Evolutionary conservation across 2,329 filamentous ascomycete species (phyloP).

Genomic region (Ramichloridium luteum): DNA sequence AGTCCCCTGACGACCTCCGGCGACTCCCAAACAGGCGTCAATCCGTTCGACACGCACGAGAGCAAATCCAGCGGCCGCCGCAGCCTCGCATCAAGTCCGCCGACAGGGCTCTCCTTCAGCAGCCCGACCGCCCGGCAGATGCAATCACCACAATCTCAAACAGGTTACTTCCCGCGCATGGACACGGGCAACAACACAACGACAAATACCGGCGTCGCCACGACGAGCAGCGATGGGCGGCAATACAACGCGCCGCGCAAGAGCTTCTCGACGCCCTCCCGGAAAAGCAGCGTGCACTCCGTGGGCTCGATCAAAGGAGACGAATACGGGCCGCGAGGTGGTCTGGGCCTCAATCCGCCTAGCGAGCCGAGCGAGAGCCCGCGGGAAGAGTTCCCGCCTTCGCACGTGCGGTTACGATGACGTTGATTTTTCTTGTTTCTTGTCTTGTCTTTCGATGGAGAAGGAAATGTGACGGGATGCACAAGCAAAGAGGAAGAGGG

Average conservation of each 20-base stretch:
- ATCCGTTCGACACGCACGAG: conserved; percentile 6
- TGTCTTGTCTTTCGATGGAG: no score
- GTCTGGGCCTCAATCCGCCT: conserved; percentile 10
- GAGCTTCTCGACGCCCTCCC: conserved; percentile 9
- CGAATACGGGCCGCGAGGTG: conserved; percentile 9
- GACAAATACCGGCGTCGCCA: conserved; percentile 4
- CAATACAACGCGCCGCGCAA: conserved; percentile 7
- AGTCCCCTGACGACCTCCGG: conserved; percentile 7
- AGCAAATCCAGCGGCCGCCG: conserved; percentile 9
- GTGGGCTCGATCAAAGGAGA: no score
- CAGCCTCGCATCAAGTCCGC: conserved; percentile 4
- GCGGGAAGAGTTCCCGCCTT: no score
- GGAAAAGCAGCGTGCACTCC: conserved; percentile 6
- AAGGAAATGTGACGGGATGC: no score
- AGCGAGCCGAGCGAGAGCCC: conserved; percentile 12
- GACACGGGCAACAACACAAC: background rate
- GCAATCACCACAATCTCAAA: background rate
- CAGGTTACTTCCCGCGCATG: background rate
- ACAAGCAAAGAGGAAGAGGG: no score
- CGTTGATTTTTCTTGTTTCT: no score
- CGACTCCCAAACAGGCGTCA: conserved; percentile 11
- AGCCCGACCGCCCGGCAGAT: background rate
- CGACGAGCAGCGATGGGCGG: conserved; percentile 1
- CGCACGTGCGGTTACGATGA: no score
- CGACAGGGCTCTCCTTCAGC: background rate